A percentile compares a stretch with the other conserved stretches of the same genome.
These are phyloP conservation scores for Globisporangium spiculum DNA, from an alignment of 352 stramenopile species.

Conservation along the genomic window DNA sequence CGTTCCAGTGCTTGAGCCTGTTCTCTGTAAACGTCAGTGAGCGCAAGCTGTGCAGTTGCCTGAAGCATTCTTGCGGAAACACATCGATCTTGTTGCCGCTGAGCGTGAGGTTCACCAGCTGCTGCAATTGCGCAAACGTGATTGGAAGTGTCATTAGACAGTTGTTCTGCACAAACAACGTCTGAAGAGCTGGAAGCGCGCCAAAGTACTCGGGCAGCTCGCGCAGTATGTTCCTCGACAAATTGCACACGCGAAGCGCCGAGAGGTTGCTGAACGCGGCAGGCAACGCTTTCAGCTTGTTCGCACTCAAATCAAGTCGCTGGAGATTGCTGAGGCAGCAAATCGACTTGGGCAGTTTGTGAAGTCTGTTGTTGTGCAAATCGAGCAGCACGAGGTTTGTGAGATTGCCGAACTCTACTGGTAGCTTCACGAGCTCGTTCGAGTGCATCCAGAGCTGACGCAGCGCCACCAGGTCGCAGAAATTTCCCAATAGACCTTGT, in stretches of 20 bases:
- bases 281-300: conserved; percentile 40
- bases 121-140: conserved; percentile 34
- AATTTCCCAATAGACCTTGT: conserved; percentile 44
- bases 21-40: conserved; percentile 49
- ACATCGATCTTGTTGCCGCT: conserved; percentile 45
- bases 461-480: conserved; percentile 41
- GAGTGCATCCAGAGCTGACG: conserved; percentile 35
- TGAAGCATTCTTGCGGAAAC: conserved; percentile 29
- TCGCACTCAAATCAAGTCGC: conserved; percentile 39
- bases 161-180: conserved; percentile 40
- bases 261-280: conserved; percentile 39
- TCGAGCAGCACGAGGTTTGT: conserved; percentile 35
- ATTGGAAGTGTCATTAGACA: conserved; percentile 35
- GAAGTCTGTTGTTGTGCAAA: conserved; percentile 35
- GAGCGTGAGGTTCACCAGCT: conserved; percentile 40
- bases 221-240: conserved; percentile 33
- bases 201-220: conserved; percentile 45
- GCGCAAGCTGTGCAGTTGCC: conserved; percentile 19
- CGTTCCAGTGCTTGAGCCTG: conserved; percentile 34
- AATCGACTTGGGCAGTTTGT: conserved; percentile 46
- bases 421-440: conserved; percentile 14
- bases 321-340: conserved; percentile 44
- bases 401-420: conserved; percentile 33
- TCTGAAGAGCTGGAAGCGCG: conserved; percentile 22
- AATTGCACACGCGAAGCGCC: conserved; percentile 34